Evolutionary conservation across 73 alveolate species (phyloP).

Genomic region (Paramecium octaurelia): DNA sequence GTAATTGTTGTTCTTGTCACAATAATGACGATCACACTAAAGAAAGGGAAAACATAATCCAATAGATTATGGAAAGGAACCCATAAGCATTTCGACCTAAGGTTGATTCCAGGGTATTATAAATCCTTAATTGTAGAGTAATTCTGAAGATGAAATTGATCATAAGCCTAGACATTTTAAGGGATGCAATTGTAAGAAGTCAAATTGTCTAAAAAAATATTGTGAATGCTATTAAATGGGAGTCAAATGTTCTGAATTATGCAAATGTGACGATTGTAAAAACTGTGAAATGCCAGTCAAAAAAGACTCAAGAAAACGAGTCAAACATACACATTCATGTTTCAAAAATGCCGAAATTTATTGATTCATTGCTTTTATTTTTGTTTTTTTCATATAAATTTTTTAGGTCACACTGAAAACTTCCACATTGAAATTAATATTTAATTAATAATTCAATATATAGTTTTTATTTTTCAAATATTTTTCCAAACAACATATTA

Average conservation of each 20-base stretch:
- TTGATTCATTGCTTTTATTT: neutral
- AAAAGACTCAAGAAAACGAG: slow-evolving; percentile 45
- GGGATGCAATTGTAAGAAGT: slow-evolving; percentile 96
- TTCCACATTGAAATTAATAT: neutral
- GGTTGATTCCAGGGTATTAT: slow-evolving; percentile 42
- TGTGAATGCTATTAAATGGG: slow-evolving; percentile 96
- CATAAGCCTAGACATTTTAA: slow-evolving; percentile 68
- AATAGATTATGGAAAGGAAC: slow-evolving; percentile 87
- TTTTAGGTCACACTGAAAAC: neutral
- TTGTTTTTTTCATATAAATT: neutral
- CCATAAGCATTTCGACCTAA: slow-evolving; percentile 94
- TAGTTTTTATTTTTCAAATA: neutral
- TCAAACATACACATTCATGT: slow-evolving; percentile 4
- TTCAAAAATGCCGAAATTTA: neutral
- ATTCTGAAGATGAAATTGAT: slow-evolving; percentile 51
- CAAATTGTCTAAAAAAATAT: slow-evolving; percentile 93
- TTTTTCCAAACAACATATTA: neutral
- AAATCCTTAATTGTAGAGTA: neutral
- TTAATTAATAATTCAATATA: neutral
- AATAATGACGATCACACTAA: slow-evolving; percentile 84
- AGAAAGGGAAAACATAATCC: slow-evolving; percentile 78
- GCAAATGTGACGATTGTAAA: slow-evolving; percentile 94
- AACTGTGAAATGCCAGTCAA: slow-evolving; percentile 69
- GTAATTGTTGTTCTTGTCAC: slow-evolving; percentile 94
- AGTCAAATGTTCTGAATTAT: slow-evolving; percentile 80